Base-by-base conservation (phyloP, 495 filamentous ascomycete species). In the Aspergillus sclerotioniger region DNA sequence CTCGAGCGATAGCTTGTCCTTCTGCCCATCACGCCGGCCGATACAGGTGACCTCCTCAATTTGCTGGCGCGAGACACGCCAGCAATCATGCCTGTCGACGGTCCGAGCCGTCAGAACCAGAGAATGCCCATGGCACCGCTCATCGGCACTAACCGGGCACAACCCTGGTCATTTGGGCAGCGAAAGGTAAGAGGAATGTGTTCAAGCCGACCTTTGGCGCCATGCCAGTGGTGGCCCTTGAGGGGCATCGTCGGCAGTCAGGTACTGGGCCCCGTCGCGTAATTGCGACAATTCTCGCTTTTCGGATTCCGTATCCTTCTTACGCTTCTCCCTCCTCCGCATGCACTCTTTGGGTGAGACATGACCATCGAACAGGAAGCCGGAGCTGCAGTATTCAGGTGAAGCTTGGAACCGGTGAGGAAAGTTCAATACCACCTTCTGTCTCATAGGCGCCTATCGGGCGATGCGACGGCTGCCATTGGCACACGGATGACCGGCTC, bases 151-250 rank as follows among this genome's bases (percentile, higher is more conserved):
- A 61, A 51, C 60, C 55, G 44, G 49, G 41, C 53, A 62, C 29
- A 48, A 57, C 46, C 60, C 62, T 57, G 50, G 63, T 64, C 57
- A 53, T 54, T 64, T 61, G 47, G 66, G 66, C 66, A 63, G 62
- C 66, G 59, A 68, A 58, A 52, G 19, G 21, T 54, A 64, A 64
- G 53, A 59, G 59, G 60, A 61, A 57, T n/a, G 59, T 48, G 58
- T 31, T 59, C 20, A 44, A 60, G 33, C 51, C 54, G 54, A 51
- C 32, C 59, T 48, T 35, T 43, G 16, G 31, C 35, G 51, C 25
- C 13, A 45, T 31, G 31, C 43, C 45, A 20, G 45, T 51, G 46
- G 44, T 43, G 58, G 41, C 28, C 20, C 28, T 46, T 35, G 8
- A 17, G 29, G 51, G 39, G 54, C 48, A 25, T 10, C 17, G 37